Conservation (phyloP, 768 basidiomycete species). For the Artomyces pyxidatus region DNA sequence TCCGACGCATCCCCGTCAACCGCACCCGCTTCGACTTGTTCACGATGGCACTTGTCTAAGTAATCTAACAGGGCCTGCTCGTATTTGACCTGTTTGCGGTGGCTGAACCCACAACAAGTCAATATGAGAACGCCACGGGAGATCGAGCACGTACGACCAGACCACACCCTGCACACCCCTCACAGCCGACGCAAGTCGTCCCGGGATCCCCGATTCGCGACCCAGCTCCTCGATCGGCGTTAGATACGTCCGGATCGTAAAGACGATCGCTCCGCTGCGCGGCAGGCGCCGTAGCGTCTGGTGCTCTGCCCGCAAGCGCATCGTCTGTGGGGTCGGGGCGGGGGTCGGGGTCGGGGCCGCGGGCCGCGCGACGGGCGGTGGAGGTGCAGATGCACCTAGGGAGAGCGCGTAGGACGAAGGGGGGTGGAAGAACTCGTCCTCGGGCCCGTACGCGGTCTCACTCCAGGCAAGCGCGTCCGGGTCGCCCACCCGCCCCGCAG, state of each 20-base stretch:
- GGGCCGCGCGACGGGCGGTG: neutral
- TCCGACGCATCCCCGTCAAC: constrained; percentile 20
- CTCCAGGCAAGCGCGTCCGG: constrained; percentile 64
- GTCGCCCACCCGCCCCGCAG: constrained; percentile 32
- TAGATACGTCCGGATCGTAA: constrained; percentile 59
- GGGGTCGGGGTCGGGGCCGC: neutral
- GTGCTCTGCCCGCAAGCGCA: constrained; percentile 52
- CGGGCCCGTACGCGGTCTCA: constrained; percentile 42
- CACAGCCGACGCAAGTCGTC: constrained; percentile 51
- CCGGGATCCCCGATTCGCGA: constrained; percentile 45
- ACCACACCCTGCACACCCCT: constrained; percentile 54
- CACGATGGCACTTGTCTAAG: constrained; percentile 28
- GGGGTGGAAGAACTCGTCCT: constrained; percentile 31
- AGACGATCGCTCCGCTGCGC: constrained; percentile 50
- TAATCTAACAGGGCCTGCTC: constrained; percentile 27
- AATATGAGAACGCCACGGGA: constrained; percentile 33
- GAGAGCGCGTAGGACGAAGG: constrained; percentile 16
- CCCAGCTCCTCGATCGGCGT: constrained; percentile 41
- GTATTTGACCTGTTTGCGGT: constrained; percentile 26
- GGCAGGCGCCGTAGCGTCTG: constrained; percentile 56
- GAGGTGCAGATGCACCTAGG: neutral
- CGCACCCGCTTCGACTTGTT: constrained; percentile 21
- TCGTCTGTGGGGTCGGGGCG: constrained; percentile 14
- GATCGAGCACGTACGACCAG: constrained; percentile 41
- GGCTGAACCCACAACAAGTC: constrained; percentile 25